Percentiles rank a stretch among this genome's conserved stretches.
These are phyloP conservation scores for Acrocalymma vagum DNA, from an alignment of 2,329 filamentous ascomycete species.

Conservation along the genomic window DNA sequence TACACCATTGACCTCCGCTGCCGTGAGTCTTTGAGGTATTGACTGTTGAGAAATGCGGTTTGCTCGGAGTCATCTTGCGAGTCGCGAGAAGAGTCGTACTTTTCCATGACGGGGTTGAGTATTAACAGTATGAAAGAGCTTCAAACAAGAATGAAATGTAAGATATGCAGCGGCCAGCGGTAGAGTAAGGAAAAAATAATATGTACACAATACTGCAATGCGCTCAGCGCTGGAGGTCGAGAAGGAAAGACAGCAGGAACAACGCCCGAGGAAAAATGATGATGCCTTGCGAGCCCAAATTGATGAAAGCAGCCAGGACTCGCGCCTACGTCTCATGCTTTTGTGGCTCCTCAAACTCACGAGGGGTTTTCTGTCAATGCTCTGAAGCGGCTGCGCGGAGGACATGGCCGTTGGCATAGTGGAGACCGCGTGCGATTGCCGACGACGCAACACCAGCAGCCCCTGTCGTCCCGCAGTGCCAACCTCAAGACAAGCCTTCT, in stretches of 20 bases:
- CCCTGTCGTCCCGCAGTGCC: too few relatives aligned
- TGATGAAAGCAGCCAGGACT: too few relatives aligned
- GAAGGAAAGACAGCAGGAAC: too few relatives aligned
- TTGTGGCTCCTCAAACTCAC: too few relatives aligned
- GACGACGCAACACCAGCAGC: too few relatives aligned
- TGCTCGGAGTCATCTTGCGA: conserved; percentile 35
- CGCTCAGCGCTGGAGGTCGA: conserved; percentile 19
- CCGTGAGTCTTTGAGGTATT: conserved; percentile 27
- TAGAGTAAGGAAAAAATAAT: conserved; percentile 9
- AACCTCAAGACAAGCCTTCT: conserved; percentile 36
- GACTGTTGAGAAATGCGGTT: conserved; percentile 36
- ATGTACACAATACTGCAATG: too few relatives aligned
- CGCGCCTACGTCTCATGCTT: too few relatives aligned
- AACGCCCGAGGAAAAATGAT: conserved; percentile 6
- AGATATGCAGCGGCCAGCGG: conserved; percentile 27
- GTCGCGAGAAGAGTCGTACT: conserved; percentile 26
- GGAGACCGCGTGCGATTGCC: too few relatives aligned
- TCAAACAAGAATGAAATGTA: not conserved
- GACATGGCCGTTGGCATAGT: too few relatives aligned
- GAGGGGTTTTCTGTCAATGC: too few relatives aligned
- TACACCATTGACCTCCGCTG: conserved; percentile 34
- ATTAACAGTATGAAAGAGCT: too few relatives aligned
- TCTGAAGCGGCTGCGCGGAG: too few relatives aligned
- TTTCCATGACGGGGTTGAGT: conserved; percentile 32
- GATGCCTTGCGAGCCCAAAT: conserved; percentile 2